Conservation (phyloP, 305 asterid species). For the Solanum hybrid region DNA sequence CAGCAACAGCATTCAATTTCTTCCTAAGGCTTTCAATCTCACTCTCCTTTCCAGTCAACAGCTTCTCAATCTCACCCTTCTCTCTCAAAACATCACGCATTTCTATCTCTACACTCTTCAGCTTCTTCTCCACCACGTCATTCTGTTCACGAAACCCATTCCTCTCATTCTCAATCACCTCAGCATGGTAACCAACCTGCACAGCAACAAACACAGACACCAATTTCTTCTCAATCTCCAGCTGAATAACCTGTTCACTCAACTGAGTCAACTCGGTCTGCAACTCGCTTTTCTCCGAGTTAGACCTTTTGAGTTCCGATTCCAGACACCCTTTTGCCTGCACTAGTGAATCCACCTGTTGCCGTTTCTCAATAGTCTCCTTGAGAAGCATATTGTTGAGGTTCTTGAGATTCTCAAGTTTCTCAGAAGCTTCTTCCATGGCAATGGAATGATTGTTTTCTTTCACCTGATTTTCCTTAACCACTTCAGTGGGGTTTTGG, state of each 20-base stretch:
- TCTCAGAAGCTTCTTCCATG: slow-evolving; percentile 47
- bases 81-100: slow-evolving; percentile 18
- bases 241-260: slow-evolving; percentile 30
- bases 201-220: slow-evolving; percentile 27
- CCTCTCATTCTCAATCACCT: slow-evolving; percentile 24
- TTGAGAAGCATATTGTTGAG: slow-evolving; percentile 53
- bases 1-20: slow-evolving; percentile 25
- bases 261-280: slow-evolving; percentile 31
- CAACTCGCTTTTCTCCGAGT: slow-evolving; percentile 36
- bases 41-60: slow-evolving; percentile 26
- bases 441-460: slow-evolving; percentile 14
- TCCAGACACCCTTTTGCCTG: slow-evolving; percentile 35
- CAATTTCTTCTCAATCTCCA: slow-evolving; percentile 56
- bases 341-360: slow-evolving; percentile 47
- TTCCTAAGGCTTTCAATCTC: slow-evolving; percentile 31
- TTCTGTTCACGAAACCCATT: slow-evolving; percentile 8
- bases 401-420: slow-evolving; percentile 50
- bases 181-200: slow-evolving; percentile 31
- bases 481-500: background rate
- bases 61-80: slow-evolving; percentile 17
- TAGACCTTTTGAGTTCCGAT: slow-evolving; percentile 33
- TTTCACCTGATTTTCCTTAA: slow-evolving; percentile 12
- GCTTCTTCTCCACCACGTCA: slow-evolving; percentile 1
- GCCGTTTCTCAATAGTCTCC: slow-evolving; percentile 61
- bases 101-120: slow-evolving; percentile 35